These are phyloP conservation scores for Trametes sp. DNA, from an alignment of 1,284 basidiomycete species.

Conservation along the genomic window DNA sequence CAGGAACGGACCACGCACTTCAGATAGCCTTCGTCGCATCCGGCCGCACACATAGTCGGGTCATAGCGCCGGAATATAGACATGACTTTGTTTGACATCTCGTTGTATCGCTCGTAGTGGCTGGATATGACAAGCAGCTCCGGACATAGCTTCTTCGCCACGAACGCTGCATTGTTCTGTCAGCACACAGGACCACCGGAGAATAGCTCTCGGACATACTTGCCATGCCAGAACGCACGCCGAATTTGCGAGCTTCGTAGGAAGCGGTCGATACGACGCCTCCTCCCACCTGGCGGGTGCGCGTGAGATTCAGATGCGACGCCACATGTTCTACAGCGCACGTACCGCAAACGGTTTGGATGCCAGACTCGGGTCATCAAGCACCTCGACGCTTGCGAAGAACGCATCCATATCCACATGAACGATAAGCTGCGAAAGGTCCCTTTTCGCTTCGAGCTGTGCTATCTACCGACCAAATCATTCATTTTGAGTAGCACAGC, in stretches of 20 bases:
- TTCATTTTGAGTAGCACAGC: not conserved
- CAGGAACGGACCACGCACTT: slow-evolving; percentile 57
- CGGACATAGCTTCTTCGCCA: slow-evolving; percentile 94
- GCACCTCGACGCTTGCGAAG: slow-evolving; percentile 78
- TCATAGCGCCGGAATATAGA: slow-evolving; percentile 80
- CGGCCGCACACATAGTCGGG: slow-evolving; percentile 79
- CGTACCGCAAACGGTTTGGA: slow-evolving; percentile 91
- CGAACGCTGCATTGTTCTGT: slow-evolving; percentile 62
- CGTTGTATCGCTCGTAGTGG: slow-evolving; percentile 72
- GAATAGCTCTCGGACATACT: slow-evolving; percentile 49
- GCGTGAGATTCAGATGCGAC: no score
- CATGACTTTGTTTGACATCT: slow-evolving; percentile 77
- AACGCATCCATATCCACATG: slow-evolving; percentile 91
- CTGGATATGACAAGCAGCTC: slow-evolving; percentile 81
- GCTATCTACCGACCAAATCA: slow-evolving; percentile 57
- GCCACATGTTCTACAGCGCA: no score
- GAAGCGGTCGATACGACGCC: slow-evolving; percentile 89
- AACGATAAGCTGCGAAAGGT: slow-evolving; percentile 84
- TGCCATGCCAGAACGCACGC: slow-evolving; percentile 90
- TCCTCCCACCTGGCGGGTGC: slow-evolving; percentile 62
- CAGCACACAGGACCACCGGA: not conserved
- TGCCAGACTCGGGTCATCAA: slow-evolving; percentile 79
- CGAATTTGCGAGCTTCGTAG: slow-evolving; percentile 90
- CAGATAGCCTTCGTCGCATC: slow-evolving; percentile 90
- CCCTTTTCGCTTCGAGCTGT: slow-evolving; percentile 80